Conservation (phyloP, 1,284 basidiomycete species). For the Cryptococcus sp. region DNA sequence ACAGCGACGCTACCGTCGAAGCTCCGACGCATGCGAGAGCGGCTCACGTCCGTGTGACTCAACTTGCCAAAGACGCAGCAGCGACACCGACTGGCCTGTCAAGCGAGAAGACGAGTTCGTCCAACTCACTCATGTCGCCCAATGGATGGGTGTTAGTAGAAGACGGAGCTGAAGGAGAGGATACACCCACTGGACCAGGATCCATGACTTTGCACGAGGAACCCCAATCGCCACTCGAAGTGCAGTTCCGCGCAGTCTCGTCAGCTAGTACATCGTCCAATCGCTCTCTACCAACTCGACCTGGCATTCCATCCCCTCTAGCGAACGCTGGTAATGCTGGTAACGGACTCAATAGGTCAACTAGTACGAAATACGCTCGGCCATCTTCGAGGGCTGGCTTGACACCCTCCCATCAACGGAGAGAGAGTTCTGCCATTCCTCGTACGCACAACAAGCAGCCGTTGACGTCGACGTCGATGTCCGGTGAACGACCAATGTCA, state of each 20-base stretch:
- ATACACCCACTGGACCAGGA: slow-evolving; percentile 22
- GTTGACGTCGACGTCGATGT: background rate
- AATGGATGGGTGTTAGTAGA: slow-evolving; percentile 50
- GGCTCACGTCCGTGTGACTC: slow-evolving; percentile 23
- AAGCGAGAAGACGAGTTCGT: background rate
- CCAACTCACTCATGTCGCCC: slow-evolving; percentile 23
- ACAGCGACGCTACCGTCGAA: slow-evolving; percentile 2
- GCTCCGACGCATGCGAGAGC: slow-evolving; percentile 3
- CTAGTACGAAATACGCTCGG: slow-evolving; percentile 5
- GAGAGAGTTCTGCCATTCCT: too few relatives aligned
- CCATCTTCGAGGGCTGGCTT: slow-evolving; percentile 11
- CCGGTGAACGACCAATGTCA: slow-evolving; percentile 13
- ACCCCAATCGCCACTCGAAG: slow-evolving; percentile 27
- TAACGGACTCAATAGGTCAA: slow-evolving; percentile 10
- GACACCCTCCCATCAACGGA: too few relatives aligned
- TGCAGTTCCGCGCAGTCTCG: slow-evolving; percentile 25
- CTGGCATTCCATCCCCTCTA: slow-evolving; percentile 49
- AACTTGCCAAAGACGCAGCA: slow-evolving; percentile 7
- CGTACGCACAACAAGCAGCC: background rate
- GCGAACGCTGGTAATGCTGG: slow-evolving; percentile 18
- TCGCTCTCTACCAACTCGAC: slow-evolving; percentile 40
- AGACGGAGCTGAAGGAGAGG: slow-evolving; percentile 31
- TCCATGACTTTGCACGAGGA: slow-evolving; percentile 17
- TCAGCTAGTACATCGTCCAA: slow-evolving; percentile 27
- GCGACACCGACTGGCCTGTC: slow-evolving; percentile 8